A percentile compares a stretch with the other conserved stretches of the same genome.
phyloP scores from a whole-genome alignment of 2,329 filamentous ascomycete species.

The Pseudogymnoascus verrucosus region DNA sequence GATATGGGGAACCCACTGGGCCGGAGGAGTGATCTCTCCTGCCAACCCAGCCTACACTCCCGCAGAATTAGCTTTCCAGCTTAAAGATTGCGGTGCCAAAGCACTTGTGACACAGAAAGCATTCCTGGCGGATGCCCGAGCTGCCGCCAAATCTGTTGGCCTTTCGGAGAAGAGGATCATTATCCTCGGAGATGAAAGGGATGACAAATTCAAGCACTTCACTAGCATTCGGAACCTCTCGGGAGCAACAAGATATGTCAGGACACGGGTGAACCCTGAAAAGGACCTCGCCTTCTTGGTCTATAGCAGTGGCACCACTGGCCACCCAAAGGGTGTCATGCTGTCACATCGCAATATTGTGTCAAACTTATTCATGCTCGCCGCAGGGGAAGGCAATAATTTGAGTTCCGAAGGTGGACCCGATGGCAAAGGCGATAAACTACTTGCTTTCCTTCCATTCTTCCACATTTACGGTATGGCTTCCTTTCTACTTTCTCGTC shows the following conservation, averaged over 20 bases:
- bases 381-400: slow-evolving; percentile 44
- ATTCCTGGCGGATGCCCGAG: slow-evolving; percentile 54
- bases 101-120: slow-evolving; percentile 66
- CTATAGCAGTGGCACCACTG: slow-evolving; percentile 85
- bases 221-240: slow-evolving; percentile 58
- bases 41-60: slow-evolving; percentile 83
- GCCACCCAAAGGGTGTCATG: slow-evolving; percentile 85
- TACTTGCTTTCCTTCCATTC: slow-evolving; percentile 77
- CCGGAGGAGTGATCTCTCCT: slow-evolving; percentile 73
- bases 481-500: neutral
- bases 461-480: slow-evolving; percentile 73
- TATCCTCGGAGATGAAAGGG: slow-evolving; percentile 58
- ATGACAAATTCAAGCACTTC: slow-evolving; percentile 60
- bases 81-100: slow-evolving; percentile 69
- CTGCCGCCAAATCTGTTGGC: slow-evolving; percentile 62
- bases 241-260: slow-evolving; percentile 48
- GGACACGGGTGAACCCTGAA: slow-evolving; percentile 54
- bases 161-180: slow-evolving; percentile 66
- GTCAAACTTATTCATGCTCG: slow-evolving; percentile 57
- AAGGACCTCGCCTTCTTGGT: slow-evolving; percentile 78
- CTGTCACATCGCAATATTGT: slow-evolving; percentile 77
- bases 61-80: slow-evolving; percentile 76
- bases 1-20: slow-evolving; percentile 75
- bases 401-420: slow-evolving; percentile 49
- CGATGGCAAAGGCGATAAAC: slow-evolving; percentile 58